These are phyloP conservation scores for Groenewaldozyma tartarivorans DNA, from an alignment of 805 yeast species.

Conservation along the genomic window DNA sequence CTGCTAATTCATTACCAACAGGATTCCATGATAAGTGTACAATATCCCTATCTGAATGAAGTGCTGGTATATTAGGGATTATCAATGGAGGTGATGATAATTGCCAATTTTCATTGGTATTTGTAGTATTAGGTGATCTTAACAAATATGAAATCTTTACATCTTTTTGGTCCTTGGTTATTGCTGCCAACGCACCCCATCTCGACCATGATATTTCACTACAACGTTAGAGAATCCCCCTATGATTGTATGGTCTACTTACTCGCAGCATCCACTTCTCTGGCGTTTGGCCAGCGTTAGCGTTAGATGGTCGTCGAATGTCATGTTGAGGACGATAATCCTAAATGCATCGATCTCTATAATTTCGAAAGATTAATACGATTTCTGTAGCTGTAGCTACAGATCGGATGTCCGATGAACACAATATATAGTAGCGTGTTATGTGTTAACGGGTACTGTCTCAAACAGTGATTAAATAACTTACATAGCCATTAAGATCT, in stretches of 20 bases:
- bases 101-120: conserved; percentile 48
- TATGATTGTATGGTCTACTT: too few relatives aligned
- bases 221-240: too few relatives aligned
- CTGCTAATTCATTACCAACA: conserved; percentile 72
- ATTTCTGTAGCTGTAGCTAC: too few relatives aligned
- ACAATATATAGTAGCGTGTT: too few relatives aligned
- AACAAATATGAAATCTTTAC: conserved; percentile 59
- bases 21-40: conserved; percentile 50
- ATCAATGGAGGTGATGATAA: conserved; percentile 46
- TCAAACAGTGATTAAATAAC: too few relatives aligned
- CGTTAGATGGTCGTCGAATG: neutral
- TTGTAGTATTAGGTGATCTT: conserved; percentile 50
- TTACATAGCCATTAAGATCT: too few relatives aligned
- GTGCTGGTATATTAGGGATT: conserved; percentile 19
- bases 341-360: too few relatives aligned
- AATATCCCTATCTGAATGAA: conserved; percentile 13
- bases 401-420: too few relatives aligned
- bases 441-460: too few relatives aligned
- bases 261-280: neutral
- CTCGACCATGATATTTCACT: conserved; percentile 62
- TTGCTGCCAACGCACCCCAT: conserved; percentile 75
- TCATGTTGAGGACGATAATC: too few relatives aligned
- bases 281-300: neutral
- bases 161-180: conserved; percentile 26
- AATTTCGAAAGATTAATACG: too few relatives aligned